These are phyloP conservation scores for Castanopsis chinensis DNA, from an alignment of 306 rosid genomes.

Conservation along the genomic window DNA sequence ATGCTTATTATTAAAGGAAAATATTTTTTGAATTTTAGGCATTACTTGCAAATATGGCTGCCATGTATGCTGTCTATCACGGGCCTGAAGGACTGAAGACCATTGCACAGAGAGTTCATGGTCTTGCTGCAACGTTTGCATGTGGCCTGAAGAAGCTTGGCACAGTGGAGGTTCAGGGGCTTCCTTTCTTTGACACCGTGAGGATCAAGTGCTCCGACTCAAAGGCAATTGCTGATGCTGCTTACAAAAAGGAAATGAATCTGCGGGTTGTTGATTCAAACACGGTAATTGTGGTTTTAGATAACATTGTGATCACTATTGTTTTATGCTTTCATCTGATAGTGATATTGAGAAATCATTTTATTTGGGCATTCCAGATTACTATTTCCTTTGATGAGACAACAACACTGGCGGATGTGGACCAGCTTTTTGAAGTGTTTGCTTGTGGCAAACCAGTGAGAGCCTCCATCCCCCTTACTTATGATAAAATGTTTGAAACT, in stretches of 20 bases:
- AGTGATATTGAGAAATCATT: too few relatives aligned
- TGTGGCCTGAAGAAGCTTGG: conserved; percentile 92
- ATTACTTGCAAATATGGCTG: conserved; percentile 99
- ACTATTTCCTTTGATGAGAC: conserved; percentile 95
- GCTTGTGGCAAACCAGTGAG: conserved; percentile 62
- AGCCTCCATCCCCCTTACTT: conserved; percentile 1
- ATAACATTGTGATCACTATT: too few relatives aligned
- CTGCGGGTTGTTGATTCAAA: conserved; percentile 74
- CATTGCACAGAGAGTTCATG: conserved; percentile 83
- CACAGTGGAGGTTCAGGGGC: conserved; percentile 82
- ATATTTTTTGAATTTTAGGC: conserved; percentile 53
- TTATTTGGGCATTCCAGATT: conserved; percentile 55
- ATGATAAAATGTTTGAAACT: neutral
- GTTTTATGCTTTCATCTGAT: too few relatives aligned
- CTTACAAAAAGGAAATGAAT: conserved; percentile 64
- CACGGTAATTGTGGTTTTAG: conserved; percentile 50
- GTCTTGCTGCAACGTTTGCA: conserved; percentile 88
- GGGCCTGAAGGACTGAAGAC: conserved; percentile 95
- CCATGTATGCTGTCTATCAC: conserved; percentile 97
- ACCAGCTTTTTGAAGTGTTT: conserved; percentile 77
- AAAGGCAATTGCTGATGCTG: conserved; percentile 69
- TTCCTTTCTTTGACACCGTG: conserved; percentile 93
- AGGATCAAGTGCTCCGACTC: conserved; percentile 71
- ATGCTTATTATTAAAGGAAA: neutral
- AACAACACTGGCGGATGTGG: conserved; percentile 91